Conservation (phyloP, 2,329 filamentous ascomycete species). For the Xylariaceae sp. region DNA sequence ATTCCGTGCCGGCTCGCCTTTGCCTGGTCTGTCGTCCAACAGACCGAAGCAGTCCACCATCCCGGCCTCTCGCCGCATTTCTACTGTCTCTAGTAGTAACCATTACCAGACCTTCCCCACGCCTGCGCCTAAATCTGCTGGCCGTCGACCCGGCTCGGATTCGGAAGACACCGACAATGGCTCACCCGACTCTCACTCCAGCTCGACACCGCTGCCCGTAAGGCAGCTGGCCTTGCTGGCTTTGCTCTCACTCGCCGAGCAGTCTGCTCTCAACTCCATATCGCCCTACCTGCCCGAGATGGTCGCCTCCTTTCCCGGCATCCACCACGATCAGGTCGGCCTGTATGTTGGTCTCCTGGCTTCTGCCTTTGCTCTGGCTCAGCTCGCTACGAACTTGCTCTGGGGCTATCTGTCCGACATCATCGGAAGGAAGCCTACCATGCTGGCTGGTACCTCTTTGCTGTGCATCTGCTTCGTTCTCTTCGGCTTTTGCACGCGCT, state of each 20-base stretch:
- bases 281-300: conserved; percentile 92
- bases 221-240: conserved; percentile 80
- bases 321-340: conserved; percentile 65
- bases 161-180: conserved; percentile 30
- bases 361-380: conserved; percentile 85
- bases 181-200: conserved; percentile 34
- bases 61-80: conserved; percentile 28
- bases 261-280: conserved; percentile 95
- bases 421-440: conserved; percentile 75
- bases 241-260: conserved; percentile 83
- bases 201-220: conserved; percentile 71
- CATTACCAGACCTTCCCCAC: conserved; percentile 81
- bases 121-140: conserved; percentile 62
- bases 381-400: conserved; percentile 86
- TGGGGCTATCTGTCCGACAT: conserved; percentile 82
- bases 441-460: conserved; percentile 74
- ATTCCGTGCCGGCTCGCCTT: conserved; percentile 32
- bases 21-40: conserved; percentile 23
- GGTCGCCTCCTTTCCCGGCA: conserved; percentile 78
- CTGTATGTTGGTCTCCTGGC: conserved; percentile 88
- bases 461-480: conserved; percentile 75
- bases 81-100: conserved; percentile 43
- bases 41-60: conserved; percentile 3
- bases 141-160: conserved; percentile 35
- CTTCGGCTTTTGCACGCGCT: conserved; percentile 79